phyloP scores from a whole-genome alignment of 208 protist genomes.

The Leishmania major region DNA sequence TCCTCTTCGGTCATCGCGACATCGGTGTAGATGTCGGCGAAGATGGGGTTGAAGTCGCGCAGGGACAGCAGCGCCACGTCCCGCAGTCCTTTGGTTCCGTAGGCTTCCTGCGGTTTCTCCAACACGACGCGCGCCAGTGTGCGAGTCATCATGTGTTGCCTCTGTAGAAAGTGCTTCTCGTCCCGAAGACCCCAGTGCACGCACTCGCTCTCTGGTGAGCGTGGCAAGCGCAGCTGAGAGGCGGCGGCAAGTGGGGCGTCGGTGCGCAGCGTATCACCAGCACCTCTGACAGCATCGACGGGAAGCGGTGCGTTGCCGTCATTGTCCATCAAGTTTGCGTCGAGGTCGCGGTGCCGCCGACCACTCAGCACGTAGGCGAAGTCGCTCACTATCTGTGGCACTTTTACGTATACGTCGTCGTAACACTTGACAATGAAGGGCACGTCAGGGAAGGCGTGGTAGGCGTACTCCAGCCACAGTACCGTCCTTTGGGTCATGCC shows the following conservation, averaged over 20 bases:
- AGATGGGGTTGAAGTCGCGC: slow-evolving; percentile 1
- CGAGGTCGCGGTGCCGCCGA: neutral
- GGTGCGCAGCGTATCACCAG: neutral
- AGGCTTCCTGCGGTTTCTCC: neutral
- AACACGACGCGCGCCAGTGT: slow-evolving; percentile 9
- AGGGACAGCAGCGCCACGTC: neutral
- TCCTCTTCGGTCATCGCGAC: slow-evolving; percentile 23
- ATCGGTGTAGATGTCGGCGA: neutral
- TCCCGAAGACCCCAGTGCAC: slow-evolving; percentile 28
- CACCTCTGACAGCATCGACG: neutral
- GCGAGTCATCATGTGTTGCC: slow-evolving; percentile 19
- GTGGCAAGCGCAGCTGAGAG: neutral
- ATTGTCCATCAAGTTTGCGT: too few species aligned
- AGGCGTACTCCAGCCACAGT: slow-evolving; percentile 41
- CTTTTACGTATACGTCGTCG: slow-evolving; percentile 42
- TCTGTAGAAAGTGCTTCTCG: slow-evolving; percentile 16
- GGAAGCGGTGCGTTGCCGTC: neutral
- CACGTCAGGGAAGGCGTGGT: slow-evolving; percentile 32
- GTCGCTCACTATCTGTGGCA: slow-evolving; percentile 47
- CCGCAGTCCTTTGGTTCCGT: neutral
- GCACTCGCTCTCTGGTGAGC: slow-evolving; percentile 8
- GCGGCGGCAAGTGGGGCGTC: neutral
- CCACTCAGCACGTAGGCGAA: slow-evolving; percentile 14
- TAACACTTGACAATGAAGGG: slow-evolving; percentile 42
- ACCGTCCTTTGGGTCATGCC: slow-evolving; percentile 47